Percentiles rank a stretch among this genome's conserved stretches.
Evolutionary conservation across 192 early-diverging fungal genomes (phyloP).

Genomic region (Rhizoclosmatium globosum): DNA sequence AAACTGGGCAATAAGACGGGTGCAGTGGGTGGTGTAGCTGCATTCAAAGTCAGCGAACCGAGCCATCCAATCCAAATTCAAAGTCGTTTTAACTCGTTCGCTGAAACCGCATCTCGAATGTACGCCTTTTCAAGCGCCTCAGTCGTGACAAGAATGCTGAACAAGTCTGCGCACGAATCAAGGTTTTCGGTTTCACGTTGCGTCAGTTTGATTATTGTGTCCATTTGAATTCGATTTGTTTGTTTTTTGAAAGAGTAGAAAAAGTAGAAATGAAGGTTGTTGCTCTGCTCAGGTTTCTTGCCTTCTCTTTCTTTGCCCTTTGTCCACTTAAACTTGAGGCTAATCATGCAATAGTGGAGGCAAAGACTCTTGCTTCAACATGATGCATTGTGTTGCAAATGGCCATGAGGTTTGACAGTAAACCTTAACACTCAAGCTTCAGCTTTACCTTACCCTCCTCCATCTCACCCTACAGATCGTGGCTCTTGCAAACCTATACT

Average conservation of each 20-base stretch:
- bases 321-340: neutral
- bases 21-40: constrained; percentile 90
- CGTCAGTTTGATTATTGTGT: constrained; percentile 17
- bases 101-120: constrained; percentile 83
- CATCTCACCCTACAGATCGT: constrained; percentile 58
- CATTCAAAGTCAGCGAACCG: neutral
- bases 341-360: constrained; percentile 74
- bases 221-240: constrained; percentile 20
- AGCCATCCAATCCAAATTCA: neutral
- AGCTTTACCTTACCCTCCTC: neutral
- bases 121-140: constrained; percentile 95
- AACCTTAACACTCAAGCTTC: no score
- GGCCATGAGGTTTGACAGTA: constrained; percentile 71
- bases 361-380: constrained; percentile 95
- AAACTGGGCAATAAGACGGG: constrained; percentile 90
- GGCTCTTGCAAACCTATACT: constrained; percentile 91
- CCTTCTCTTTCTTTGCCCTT: neutral
- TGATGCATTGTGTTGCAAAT: constrained; percentile 93
- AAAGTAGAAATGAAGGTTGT: constrained; percentile 45
- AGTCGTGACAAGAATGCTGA: constrained; percentile 88
- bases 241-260: constrained; percentile 11
- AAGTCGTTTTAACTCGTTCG: constrained; percentile 70
- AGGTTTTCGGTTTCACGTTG: constrained; percentile 81
- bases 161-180: constrained; percentile 93
- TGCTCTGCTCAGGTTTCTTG: constrained; percentile 41